Percentiles rank a stretch among this genome's conserved stretches.
These are phyloP conservation scores for Falciphora oryzae DNA, from an alignment of 2,329 filamentous ascomycete species.

Conservation along the genomic window DNA sequence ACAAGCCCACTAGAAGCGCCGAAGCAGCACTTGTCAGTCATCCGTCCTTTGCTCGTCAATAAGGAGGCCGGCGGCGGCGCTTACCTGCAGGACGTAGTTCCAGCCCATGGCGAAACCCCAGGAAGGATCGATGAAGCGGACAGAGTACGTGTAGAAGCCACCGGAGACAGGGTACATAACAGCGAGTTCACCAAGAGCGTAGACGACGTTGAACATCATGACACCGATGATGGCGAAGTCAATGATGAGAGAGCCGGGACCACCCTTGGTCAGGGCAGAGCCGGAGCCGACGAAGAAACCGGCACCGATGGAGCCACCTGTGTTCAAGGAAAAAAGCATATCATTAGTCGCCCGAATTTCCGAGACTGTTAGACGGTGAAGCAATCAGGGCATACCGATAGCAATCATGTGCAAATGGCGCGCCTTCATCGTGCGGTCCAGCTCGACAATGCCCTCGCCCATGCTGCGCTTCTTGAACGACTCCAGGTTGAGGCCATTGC, in stretches of 20 bases:
- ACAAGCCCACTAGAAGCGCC: constrained; percentile 34
- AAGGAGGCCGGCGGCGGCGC: neutral
- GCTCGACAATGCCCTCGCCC: constrained; percentile 24
- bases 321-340: neutral
- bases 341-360: neutral
- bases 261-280: constrained; percentile 44
- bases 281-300: constrained; percentile 59
- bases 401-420: constrained; percentile 59
- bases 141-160: constrained; percentile 57
- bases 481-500: constrained; percentile 31
- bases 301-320: constrained; percentile 52
- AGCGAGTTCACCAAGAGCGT: constrained; percentile 55
- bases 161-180: constrained; percentile 58
- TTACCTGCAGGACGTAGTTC: constrained; percentile 37
- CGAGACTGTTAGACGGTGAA: neutral
- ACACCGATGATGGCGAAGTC: constrained; percentile 51
- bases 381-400: constrained; percentile 31
- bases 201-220: constrained; percentile 58
- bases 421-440: constrained; percentile 45
- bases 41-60: neutral
- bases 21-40: neutral
- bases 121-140: constrained; percentile 56
- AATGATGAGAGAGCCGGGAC: constrained; percentile 38
- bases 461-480: constrained; percentile 33
- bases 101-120: constrained; percentile 52